Conservation (phyloP, 1,284 basidiomycete species). For the Ganoderma boninense region DNA sequence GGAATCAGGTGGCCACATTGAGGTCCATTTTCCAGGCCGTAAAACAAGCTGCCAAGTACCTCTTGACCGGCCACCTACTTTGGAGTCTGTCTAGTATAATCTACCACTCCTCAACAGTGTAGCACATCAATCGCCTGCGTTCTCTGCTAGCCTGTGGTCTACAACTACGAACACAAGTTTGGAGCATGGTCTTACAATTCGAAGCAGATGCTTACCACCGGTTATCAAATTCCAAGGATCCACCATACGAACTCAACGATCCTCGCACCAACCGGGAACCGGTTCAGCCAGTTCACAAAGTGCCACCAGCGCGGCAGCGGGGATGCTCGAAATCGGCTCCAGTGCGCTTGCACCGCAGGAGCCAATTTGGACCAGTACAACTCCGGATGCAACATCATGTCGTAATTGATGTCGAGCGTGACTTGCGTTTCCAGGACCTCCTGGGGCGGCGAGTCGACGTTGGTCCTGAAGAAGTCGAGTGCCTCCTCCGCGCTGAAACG, state of each 20-base stretch:
- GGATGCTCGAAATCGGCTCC: conserved; percentile 2
- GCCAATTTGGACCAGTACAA: conserved; percentile 12
- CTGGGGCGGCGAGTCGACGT: neutral
- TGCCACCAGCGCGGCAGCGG: too few relatives aligned
- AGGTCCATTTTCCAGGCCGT: too few relatives aligned
- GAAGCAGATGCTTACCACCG: too few relatives aligned
- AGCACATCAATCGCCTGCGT: too few relatives aligned
- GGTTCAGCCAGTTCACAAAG: neutral
- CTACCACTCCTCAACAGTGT: too few relatives aligned
- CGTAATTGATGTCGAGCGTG: neutral
- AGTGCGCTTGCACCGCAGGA: neutral
- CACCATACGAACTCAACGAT: neutral
- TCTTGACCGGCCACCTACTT: too few relatives aligned
- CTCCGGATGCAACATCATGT: neutral
- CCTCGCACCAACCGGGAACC: neutral
- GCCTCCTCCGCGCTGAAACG: conserved; percentile 22
- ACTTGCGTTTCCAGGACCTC: neutral
- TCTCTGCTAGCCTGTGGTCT: too few relatives aligned
- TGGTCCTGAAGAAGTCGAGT: conserved; percentile 7
- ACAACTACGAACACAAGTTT: too few relatives aligned
- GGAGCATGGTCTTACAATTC: too few relatives aligned
- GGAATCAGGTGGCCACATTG: too few relatives aligned
- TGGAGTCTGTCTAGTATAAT: too few relatives aligned
- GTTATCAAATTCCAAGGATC: neutral
- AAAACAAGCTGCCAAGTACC: too few relatives aligned